Evolutionary conservation across 1,284 basidiomycete genomes (phyloP).

Genomic region (Cryptococcus hybrid): DNA sequence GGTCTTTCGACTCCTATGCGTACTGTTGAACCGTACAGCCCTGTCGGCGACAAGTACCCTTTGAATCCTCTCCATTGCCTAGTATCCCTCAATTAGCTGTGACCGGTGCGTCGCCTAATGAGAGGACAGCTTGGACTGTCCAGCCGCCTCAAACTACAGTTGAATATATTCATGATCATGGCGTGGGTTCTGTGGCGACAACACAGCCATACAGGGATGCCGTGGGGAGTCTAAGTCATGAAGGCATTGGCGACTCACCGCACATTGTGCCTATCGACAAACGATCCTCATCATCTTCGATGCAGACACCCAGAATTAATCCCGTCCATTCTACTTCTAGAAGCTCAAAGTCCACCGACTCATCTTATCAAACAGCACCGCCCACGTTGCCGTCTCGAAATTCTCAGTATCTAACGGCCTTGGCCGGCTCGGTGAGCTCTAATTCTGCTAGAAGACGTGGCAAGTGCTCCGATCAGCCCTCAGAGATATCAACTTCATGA

Average conservation of each 20-base stretch:
- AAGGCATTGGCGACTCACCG: too few species aligned
- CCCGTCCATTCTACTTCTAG: constrained; percentile 8
- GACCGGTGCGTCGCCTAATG: constrained; percentile 13
- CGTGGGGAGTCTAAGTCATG: background rate
- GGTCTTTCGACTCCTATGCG: background rate
- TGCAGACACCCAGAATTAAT: constrained; percentile 9
- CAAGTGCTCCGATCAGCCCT: background rate
- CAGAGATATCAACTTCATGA: constrained; percentile 30
- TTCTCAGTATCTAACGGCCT: constrained; percentile 23
- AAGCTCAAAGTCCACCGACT: constrained; percentile 7
- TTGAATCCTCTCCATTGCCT: background rate
- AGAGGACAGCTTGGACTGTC: background rate
- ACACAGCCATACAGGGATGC: background rate
- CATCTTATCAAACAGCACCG: constrained; percentile 27
- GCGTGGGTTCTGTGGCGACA: background rate
- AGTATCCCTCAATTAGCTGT: constrained; percentile 14
- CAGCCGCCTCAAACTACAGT: background rate
- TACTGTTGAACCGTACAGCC: background rate
- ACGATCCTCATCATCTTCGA: constrained; percentile 4
- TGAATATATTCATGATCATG: background rate
- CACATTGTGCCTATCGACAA: too few species aligned
- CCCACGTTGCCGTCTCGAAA: constrained; percentile 28
- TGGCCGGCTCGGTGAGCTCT: constrained; percentile 4
- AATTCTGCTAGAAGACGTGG: background rate
- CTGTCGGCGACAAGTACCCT: too few species aligned